Percentiles rank a stretch among this genome's conserved stretches.
phyloP scores from a whole-genome alignment of 495 filamentous ascomycete species.

The Podospora pseudopauciseta region DNA sequence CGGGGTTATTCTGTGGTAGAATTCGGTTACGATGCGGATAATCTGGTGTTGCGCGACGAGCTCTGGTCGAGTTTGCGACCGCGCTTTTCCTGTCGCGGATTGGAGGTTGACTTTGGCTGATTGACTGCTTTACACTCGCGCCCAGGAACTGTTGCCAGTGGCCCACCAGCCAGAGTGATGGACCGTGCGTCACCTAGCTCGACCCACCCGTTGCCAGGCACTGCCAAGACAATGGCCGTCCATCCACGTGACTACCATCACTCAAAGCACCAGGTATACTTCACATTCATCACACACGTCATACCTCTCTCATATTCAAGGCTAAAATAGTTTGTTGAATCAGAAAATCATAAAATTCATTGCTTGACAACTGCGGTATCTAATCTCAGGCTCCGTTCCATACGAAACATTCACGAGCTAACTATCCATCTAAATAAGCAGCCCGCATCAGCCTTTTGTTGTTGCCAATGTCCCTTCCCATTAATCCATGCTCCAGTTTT shows the following conservation, averaged over 20 bases:
- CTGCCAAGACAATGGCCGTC: background rate
- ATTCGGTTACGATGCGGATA: background rate
- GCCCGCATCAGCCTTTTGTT: slow-evolving; percentile 10
- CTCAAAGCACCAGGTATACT: background rate
- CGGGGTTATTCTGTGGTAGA: background rate
- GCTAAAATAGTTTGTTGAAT: background rate
- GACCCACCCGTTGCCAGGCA: background rate
- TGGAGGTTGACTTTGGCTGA: slow-evolving; percentile 4
- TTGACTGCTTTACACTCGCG: background rate
- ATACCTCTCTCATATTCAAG: background rate
- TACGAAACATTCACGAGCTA: slow-evolving; percentile 4
- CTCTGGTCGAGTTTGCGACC: slow-evolving; percentile 24
- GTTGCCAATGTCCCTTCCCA: background rate
- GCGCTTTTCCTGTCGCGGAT: slow-evolving; percentile 25
- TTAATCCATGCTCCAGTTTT: background rate
- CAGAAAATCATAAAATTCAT: slow-evolving; percentile 9
- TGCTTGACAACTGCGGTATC: slow-evolving; percentile 11
- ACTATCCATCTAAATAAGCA: slow-evolving; percentile 15
- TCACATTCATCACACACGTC: background rate
- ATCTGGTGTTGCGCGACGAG: slow-evolving; percentile 19
- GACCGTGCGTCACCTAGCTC: background rate
- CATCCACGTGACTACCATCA: background rate
- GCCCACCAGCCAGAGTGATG: background rate
- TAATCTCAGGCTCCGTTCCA: slow-evolving; percentile 4
- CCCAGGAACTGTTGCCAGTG: background rate